Percentiles rank a stretch among this genome's conserved stretches.
These are phyloP conservation scores for Phaseolus coccineus DNA, from an alignment of 331 rosid genomes.

Conservation along the genomic window DNA sequence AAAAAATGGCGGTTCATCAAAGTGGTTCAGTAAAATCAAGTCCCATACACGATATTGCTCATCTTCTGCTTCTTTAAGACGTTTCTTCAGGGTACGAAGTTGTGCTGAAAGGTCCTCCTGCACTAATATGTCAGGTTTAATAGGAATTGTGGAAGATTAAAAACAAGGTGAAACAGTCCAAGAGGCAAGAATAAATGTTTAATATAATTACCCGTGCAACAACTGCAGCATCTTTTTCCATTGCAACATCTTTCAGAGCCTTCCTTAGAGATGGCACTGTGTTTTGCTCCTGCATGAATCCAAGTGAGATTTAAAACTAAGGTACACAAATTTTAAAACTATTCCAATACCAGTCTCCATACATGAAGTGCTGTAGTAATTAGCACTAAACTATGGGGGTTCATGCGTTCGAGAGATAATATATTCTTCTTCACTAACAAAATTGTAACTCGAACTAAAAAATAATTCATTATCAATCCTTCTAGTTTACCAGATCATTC, in stretches of 20 bases:
- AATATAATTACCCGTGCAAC: slow-evolving; percentile 71
- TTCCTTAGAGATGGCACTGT: slow-evolving; percentile 85
- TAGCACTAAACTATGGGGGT: background rate
- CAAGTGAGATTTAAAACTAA: slow-evolving; percentile 5
- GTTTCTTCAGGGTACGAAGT: slow-evolving; percentile 83
- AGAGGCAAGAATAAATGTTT: slow-evolving; percentile 26
- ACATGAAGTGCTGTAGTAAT: background rate
- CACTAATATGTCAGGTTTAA: slow-evolving; percentile 41
- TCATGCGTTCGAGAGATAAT: slow-evolving; percentile 16
- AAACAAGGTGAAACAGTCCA: slow-evolving; percentile 21
- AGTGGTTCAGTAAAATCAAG: slow-evolving; percentile 28
- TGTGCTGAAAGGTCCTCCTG: slow-evolving; percentile 96
- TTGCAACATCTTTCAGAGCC: slow-evolving; percentile 92
- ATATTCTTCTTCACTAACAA: slow-evolving; percentile 22
- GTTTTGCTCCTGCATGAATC: slow-evolving; percentile 66
- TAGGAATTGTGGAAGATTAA: slow-evolving; percentile 25
- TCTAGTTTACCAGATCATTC: slow-evolving; percentile 66
- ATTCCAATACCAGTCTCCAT: slow-evolving; percentile 30
- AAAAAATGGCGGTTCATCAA: background rate
- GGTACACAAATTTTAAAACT: background rate
- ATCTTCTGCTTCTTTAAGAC: slow-evolving; percentile 93
- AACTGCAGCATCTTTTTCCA: slow-evolving; percentile 99
- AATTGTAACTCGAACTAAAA: slow-evolving; percentile 35
- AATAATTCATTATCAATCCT: slow-evolving; percentile 1
- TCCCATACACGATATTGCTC: slow-evolving; percentile 89